Conservation (phyloP, 352 stramenopile genomes). For the Globisporangium barbulae region DNA sequence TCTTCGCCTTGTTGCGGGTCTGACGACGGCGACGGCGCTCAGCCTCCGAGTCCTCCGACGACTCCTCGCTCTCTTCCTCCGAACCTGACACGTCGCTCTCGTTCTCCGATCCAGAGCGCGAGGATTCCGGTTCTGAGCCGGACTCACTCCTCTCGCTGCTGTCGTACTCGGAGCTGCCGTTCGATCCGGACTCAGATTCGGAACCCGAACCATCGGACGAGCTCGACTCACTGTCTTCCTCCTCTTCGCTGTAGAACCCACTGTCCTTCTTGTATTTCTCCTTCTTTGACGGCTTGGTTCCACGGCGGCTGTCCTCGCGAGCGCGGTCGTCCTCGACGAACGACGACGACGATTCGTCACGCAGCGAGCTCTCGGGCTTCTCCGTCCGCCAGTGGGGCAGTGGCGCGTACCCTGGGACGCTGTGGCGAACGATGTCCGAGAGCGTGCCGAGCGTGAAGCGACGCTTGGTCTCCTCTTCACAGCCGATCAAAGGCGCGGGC, state of each 20-base stretch:
- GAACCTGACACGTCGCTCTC: conserved; percentile 34
- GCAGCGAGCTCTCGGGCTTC: conserved; percentile 65
- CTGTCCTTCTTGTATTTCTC: conserved; percentile 31
- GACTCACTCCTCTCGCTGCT: conserved; percentile 31
- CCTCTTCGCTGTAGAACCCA: conserved; percentile 73
- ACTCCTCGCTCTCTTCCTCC: conserved; percentile 25
- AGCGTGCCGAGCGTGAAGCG: conserved; percentile 86
- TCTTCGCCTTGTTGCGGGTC: conserved; percentile 11
- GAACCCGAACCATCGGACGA: conserved; percentile 30
- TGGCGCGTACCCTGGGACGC: conserved; percentile 74
- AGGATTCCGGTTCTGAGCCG: conserved; percentile 22
- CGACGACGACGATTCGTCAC: conserved; percentile 63
- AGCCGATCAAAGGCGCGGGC: conserved; percentile 69
- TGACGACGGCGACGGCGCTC: conserved; percentile 33
- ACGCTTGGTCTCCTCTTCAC: conserved; percentile 65
- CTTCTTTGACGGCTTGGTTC: conserved; percentile 19
- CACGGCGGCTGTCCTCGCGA: conserved; percentile 19
- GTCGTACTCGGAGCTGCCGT: conserved; percentile 39
- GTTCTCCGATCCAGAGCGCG: conserved; percentile 25
- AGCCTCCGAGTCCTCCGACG: conserved; percentile 42
- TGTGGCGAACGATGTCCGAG: conserved; percentile 84
- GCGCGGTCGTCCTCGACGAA: conserved; percentile 27
- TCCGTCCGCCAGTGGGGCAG: conserved; percentile 71
- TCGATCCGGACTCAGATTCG: conserved; percentile 31
- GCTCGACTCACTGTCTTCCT: conserved; percentile 36